Percentiles rank a stretch among this genome's conserved stretches.
These are phyloP conservation scores for Saccharomycopsis oosterbeekiorum DNA, from an alignment of 805 yeast species.

Conservation along the genomic window DNA sequence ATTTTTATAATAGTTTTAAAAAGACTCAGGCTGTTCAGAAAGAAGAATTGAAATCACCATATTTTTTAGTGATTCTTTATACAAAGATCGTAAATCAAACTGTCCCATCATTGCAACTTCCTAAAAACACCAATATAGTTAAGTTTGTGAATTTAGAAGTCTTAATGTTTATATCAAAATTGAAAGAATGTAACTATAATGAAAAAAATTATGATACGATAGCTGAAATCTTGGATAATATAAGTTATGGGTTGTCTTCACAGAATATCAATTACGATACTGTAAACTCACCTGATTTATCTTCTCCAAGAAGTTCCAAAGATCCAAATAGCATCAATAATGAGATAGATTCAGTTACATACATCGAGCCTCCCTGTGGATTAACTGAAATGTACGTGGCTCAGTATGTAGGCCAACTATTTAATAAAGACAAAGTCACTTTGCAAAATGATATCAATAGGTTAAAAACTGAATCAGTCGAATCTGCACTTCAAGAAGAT, in stretches of 20 bases:
- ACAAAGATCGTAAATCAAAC: neutral
- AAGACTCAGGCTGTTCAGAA: slow-evolving; percentile 2
- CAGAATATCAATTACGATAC: neutral
- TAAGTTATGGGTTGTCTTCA: neutral
- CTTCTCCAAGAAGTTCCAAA: slow-evolving; percentile 25
- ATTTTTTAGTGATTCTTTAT: neutral
- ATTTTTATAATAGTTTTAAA: slow-evolving; percentile 1
- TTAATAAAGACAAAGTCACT: slow-evolving; percentile 36
- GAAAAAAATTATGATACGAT: neutral
- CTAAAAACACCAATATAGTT: neutral
- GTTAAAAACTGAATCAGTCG: slow-evolving; percentile 32
- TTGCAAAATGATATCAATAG: slow-evolving; percentile 46
- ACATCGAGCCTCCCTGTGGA: slow-evolving; percentile 40
- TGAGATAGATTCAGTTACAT: slow-evolving; percentile 21
- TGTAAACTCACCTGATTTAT: neutral
- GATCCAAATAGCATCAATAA: slow-evolving; percentile 20
- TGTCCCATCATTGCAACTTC: neutral
- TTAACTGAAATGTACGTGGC: slow-evolving; percentile 47
- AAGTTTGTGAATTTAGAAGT: neutral
- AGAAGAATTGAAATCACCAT: neutral
- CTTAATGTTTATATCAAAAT: neutral
- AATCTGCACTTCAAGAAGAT: slow-evolving; percentile 26
- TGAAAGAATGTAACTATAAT: neutral
- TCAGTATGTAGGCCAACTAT: slow-evolving; percentile 37
- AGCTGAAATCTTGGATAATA: neutral